A percentile compares a stretch with the other conserved stretches of the same genome.
Conservation (phyloP, 345 rosid genomes). For the Arabidopsis arenosa region DNA sequence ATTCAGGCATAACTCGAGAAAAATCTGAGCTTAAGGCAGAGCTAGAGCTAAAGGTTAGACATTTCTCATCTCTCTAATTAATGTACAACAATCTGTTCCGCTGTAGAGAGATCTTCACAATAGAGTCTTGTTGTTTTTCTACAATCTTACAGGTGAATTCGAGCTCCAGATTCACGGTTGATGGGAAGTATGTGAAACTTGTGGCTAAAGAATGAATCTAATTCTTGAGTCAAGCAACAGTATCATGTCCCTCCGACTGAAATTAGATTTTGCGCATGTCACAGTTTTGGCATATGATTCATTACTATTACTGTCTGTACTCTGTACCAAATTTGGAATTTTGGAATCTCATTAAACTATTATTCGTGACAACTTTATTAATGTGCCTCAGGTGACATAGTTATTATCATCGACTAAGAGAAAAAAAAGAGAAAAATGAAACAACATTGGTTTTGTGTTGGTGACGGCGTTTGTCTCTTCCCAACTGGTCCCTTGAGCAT, state of each 20-base stretch:
- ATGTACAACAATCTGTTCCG: not conserved
- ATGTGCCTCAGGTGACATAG: too few relatives aligned
- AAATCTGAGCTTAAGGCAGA: constrained; percentile 48
- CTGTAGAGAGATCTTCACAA: not conserved
- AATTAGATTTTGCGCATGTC: not conserved
- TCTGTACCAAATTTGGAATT: constrained; percentile 34
- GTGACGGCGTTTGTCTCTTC: too few relatives aligned
- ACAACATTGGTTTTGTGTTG: too few relatives aligned
- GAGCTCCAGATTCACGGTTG: constrained; percentile 63
- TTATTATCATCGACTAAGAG: too few relatives aligned
- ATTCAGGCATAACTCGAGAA: constrained; percentile 53
- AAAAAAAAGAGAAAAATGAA: too few relatives aligned
- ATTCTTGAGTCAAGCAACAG: not conserved
- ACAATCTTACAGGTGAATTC: constrained; percentile 59
- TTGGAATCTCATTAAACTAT: not conserved
- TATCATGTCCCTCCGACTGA: not conserved
- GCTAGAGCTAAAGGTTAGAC: constrained; percentile 70
- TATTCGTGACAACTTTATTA: not conserved
- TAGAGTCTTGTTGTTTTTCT: not conserved
- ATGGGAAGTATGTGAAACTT: constrained; percentile 65
- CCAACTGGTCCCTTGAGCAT: too few relatives aligned
- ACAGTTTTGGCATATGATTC: constrained; percentile 38
- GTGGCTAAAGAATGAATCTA: constrained; percentile 52
- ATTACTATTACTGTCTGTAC: constrained; percentile 29
- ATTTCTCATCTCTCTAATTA: not conserved